Evolutionary conservation across 2,329 filamentous ascomycete genomes (phyloP), one percentile per base, ranked within the genome.

Genomic region (Chrysoporthe puriensis): DNA sequence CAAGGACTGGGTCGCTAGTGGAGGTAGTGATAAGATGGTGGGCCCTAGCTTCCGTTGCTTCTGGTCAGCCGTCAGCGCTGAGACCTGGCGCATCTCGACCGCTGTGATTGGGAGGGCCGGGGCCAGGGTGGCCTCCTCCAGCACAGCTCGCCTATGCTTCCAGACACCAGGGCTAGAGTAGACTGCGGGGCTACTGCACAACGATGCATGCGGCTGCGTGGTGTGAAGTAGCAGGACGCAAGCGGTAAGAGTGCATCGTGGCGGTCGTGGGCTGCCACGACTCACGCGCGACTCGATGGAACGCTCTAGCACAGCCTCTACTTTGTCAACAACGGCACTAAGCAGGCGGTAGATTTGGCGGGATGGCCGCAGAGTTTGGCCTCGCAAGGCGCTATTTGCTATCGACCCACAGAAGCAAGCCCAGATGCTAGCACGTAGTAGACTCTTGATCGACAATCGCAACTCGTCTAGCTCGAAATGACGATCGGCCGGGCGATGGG

Each of bases 231-330:
- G 57, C 57, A 5, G n/a, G 57, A 60, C n/a, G 57, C 57, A 60
- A 60, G 57, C 57, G 57, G 36, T 43, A 43, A 34, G 59, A 46
- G n/a, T 40, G 54, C 54, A 40, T 57, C 34, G 54, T 57, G 16
- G 54, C 11, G 50, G 57, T 42, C 13, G 40, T 44, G 21, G 26
- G 57, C 57, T 59, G 57, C 36, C 57, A 59, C 57, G 57, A 59
- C 57, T 59, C 57, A 59, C 9, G 14, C 54, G 14, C 26, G 26
- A 59, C 18, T 42, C 18, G 40, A 36, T 36, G 57, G 57, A 18
- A 43, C 18, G 57, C 13, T 9, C n/a, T 21, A 42, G 32, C 18
- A 40, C 32, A 26, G 48, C 57, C 36, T 40, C 18, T 8, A 43
- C n/a, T 54, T 4, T 54, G 18, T 54, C 57, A 4, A 60, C 50